These are phyloP conservation scores for Botrytis deweyae DNA, from an alignment of 2,329 filamentous ascomycete species.

Conservation along the genomic window DNA sequence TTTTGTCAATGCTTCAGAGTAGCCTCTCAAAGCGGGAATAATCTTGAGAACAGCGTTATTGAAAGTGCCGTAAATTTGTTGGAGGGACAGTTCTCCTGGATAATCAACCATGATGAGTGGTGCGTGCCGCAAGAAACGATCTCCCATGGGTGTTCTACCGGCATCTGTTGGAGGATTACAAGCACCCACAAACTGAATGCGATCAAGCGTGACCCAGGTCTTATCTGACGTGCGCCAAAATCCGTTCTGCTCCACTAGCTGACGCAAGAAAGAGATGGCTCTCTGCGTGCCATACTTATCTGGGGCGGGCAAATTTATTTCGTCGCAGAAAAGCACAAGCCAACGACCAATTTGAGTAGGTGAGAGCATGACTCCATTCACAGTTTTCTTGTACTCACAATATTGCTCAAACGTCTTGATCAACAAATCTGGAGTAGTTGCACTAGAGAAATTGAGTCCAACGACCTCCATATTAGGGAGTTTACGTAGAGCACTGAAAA, in stretches of 20 bases:
- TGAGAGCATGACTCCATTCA: conserved; percentile 93
- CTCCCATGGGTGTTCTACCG: conserved; percentile 89
- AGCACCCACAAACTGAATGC: conserved; percentile 97
- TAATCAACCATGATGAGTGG: conserved; percentile 99
- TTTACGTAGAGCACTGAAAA: conserved; percentile 96
- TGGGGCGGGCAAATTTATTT: conserved; percentile 97
- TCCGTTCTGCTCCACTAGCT: conserved; percentile 97
- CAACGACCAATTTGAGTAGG: conserved; percentile 96
- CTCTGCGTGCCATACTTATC: conserved; percentile 97
- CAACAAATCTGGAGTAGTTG: conserved; percentile 93
- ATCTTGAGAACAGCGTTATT: conserved; percentile 96
- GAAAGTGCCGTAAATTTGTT: conserved; percentile 98
- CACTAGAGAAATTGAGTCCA: conserved; percentile 98
- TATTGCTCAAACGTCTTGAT: conserved; percentile 99
- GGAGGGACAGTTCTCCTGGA: conserved; percentile 88
- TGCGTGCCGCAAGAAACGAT: conserved; percentile 91
- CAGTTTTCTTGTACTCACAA: conserved; percentile 98
- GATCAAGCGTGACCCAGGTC: conserved; percentile 94
- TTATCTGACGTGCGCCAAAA: conserved; percentile 99
- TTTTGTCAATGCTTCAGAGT: conserved; percentile 88
- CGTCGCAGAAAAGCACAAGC: conserved; percentile 98
- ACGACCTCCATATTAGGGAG: conserved; percentile 99
- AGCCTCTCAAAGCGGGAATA: conserved; percentile 89
- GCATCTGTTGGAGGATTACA: conserved; percentile 98
- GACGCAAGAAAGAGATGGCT: conserved; percentile 94